A percentile compares a stretch with the other conserved stretches of the same genome.
These are phyloP conservation scores for Nicotiana noctiflora DNA, from an alignment of 257 asterid species.

Conservation along the genomic window DNA sequence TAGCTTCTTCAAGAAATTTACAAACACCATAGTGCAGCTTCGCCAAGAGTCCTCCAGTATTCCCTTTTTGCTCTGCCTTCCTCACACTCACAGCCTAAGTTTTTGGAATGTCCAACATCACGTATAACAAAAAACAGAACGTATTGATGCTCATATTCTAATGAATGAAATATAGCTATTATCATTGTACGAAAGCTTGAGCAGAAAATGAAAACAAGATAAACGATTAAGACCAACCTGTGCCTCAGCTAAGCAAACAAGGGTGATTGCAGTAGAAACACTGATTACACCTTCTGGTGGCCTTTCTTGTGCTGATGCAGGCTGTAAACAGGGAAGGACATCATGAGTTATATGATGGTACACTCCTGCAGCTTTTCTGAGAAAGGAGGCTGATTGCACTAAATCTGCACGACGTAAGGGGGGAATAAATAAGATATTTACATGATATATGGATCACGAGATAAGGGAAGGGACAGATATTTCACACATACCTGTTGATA, in stretches of 20 bases:
- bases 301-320: conserved; percentile 19
- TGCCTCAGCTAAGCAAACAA: conserved; percentile 68
- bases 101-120: neutral
- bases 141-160: neutral
- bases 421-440: conserved; percentile 2
- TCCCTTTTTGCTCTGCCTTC: conserved; percentile 59
- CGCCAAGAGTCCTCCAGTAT: conserved; percentile 39
- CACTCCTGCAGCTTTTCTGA: conserved; percentile 72
- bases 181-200: neutral
- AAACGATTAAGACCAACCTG: conserved; percentile 33
- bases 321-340: conserved; percentile 26
- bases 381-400: conserved; percentile 50
- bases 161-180: neutral
- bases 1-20: conserved; percentile 49
- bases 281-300: conserved; percentile 48
- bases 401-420: conserved; percentile 32
- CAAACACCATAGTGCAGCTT: conserved; percentile 57
- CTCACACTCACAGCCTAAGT: conserved; percentile 59
- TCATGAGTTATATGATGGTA: conserved; percentile 31
- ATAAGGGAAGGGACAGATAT: neutral
- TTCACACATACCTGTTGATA: conserved; percentile 32
- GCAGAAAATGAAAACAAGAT: neutral
- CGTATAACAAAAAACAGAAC: neutral
- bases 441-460: neutral
- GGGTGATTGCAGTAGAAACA: conserved; percentile 38